Evolutionary conservation across 805 yeast genomes (phyloP).

Genomic region (Jamesozyma piceae): DNA sequence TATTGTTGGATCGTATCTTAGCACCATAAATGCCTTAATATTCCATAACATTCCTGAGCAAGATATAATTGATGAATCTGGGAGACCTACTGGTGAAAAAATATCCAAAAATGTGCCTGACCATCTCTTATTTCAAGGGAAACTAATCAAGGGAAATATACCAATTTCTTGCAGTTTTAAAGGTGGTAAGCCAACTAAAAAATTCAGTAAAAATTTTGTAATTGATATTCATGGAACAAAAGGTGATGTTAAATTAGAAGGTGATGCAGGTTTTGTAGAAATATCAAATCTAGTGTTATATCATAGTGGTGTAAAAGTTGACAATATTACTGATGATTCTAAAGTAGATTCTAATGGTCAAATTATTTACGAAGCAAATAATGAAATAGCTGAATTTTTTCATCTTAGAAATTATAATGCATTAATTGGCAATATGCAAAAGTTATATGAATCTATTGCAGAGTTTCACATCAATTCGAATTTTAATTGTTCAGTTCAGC

Average conservation of each 20-base stretch:
- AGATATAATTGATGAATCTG: too few relatives aligned
- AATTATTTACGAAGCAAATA: constrained; percentile 4
- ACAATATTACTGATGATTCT: too few relatives aligned
- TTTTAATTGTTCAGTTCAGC: neutral
- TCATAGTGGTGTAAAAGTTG: constrained; percentile 14
- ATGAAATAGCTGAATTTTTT: constrained; percentile 16
- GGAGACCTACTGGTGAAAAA: too few relatives aligned
- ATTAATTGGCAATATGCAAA: constrained; percentile 14
- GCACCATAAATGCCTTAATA: too few relatives aligned
- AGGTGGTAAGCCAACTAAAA: constrained; percentile 19
- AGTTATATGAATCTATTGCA: constrained; percentile 14
- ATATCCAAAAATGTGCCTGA: constrained; percentile 16
- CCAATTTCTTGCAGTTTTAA: constrained; percentile 18
- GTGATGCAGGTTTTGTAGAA: constrained; percentile 19
- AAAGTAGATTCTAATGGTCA: neutral
- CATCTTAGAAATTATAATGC: constrained; percentile 19
- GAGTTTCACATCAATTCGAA: constrained; percentile 9
- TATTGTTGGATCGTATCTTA: too few relatives aligned
- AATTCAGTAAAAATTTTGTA: constrained; percentile 17
- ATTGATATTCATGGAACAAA: constrained; percentile 19
- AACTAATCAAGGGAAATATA: constrained; percentile 11
- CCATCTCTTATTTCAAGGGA: constrained; percentile 18
- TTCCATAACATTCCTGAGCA: too few relatives aligned
- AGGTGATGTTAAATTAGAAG: constrained; percentile 19
- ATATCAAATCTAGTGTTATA: constrained; percentile 16